Conservation (phyloP, 2,329 filamentous ascomycete species). For the Cucurbitaria berberidis region DNA sequence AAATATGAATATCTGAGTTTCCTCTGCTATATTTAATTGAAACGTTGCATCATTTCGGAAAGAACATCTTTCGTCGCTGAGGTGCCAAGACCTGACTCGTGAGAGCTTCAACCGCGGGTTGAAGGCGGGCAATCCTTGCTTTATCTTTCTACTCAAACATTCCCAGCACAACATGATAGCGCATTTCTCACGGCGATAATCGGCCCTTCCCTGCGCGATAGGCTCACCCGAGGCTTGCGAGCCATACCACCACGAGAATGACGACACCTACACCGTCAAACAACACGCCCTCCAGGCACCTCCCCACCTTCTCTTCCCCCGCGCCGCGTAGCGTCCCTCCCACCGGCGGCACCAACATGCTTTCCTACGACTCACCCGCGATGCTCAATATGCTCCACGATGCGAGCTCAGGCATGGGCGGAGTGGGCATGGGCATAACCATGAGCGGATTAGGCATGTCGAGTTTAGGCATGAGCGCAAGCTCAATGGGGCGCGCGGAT, state of each 20-base stretch:
- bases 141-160: conserved; percentile 2
- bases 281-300: conserved; percentile 47
- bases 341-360: conserved; percentile 44
- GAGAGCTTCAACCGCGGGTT: conserved; percentile 11
- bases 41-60: background rate
- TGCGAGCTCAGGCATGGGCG: conserved; percentile 47
- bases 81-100: conserved; percentile 35
- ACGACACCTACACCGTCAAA: conserved; percentile 47
- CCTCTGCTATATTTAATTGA: background rate
- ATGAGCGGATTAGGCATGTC: conserved; percentile 52
- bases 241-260: conserved; percentile 23
- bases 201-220: background rate
- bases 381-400: conserved; percentile 52
- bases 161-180: conserved; percentile 13
- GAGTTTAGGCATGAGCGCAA: conserved; percentile 45
- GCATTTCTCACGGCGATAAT: conserved; percentile 1
- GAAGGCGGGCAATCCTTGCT: background rate
- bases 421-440: conserved; percentile 46
- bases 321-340: conserved; percentile 52
- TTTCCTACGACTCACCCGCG: conserved; percentile 51
- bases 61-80: background rate
- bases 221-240: background rate
- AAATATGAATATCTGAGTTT: background rate
- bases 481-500: conserved; percentile 52
- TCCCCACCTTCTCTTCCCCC: conserved; percentile 48